Evolutionary conservation across 768 basidiomycete genomes (phyloP).

Genomic region (Agaricus blazei): DNA sequence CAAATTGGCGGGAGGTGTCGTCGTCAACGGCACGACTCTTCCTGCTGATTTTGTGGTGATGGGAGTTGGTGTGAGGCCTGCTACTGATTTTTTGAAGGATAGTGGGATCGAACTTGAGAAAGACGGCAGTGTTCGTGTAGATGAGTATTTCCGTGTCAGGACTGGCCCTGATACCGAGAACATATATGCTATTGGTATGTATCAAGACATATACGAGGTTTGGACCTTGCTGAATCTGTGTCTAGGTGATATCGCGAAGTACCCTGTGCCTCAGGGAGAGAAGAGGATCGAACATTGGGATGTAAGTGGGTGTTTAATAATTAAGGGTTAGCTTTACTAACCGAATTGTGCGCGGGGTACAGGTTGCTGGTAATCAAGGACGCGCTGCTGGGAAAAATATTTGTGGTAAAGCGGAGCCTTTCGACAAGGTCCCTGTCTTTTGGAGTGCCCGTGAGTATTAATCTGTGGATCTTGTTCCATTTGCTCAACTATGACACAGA

Average conservation of each 20-base stretch:
- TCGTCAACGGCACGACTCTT: conserved; percentile 58
- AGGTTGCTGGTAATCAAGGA: conserved; percentile 86
- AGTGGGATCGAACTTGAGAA: conserved; percentile 66
- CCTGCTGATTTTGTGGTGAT: conserved; percentile 76
- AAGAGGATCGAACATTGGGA: conserved; percentile 90
- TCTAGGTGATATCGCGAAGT: conserved; percentile 75
- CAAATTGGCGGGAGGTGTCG: conserved; percentile 56
- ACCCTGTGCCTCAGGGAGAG: conserved; percentile 56
- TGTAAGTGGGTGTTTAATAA: conserved; percentile 28
- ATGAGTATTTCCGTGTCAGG: conserved; percentile 63
- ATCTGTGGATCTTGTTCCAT: not conserved
- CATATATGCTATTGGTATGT: conserved; percentile 67
- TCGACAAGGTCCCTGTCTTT: conserved; percentile 78
- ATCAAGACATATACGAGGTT: not conserved
- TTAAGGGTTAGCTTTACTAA: not conserved
- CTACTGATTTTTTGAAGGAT: conserved; percentile 73
- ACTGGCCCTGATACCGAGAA: conserved; percentile 36
- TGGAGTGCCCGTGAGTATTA: conserved; percentile 77
- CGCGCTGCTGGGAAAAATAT: conserved; percentile 80
- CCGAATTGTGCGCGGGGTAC: not conserved
- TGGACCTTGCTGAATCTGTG: not conserved
- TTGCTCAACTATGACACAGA: conserved; percentile 31
- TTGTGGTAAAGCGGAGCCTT: conserved; percentile 58
- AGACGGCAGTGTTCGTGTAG: conserved; percentile 74
- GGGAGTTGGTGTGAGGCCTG: conserved; percentile 84